phyloP scores from a whole-genome alignment of 345 rosid genomes.

The Arabidopsis arenosa region DNA sequence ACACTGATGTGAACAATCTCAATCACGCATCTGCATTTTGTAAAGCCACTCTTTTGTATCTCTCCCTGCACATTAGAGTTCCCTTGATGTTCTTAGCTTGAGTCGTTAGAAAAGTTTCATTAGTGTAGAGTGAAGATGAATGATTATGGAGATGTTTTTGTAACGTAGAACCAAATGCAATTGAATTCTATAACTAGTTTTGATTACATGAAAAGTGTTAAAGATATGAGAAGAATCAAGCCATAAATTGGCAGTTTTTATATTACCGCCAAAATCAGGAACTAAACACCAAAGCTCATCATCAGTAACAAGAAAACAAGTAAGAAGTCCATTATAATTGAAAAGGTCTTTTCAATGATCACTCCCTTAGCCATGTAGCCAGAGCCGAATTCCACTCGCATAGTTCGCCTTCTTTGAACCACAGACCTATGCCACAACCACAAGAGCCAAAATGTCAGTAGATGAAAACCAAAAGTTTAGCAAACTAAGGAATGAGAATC shows the following conservation, averaged over 20 bases:
- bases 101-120: neutral
- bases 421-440: conserved; percentile 57
- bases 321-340: conserved; percentile 8
- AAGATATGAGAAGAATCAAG: neutral
- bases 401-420: conserved; percentile 92
- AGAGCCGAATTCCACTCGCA: conserved; percentile 84
- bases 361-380: conserved; percentile 79
- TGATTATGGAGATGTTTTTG: neutral
- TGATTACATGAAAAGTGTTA: neutral
- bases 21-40: conserved; percentile 5
- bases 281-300: conserved; percentile 25
- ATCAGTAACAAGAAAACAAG: conserved; percentile 20
- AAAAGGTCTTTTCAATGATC: conserved; percentile 31
- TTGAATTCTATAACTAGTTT: conserved; percentile 4
- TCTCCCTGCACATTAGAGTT: neutral
- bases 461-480: neutral
- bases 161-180: neutral
- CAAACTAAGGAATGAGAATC: neutral
- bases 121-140: conserved; percentile 4
- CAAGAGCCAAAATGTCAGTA: conserved; percentile 6
- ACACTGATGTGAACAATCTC: neutral
- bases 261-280: conserved; percentile 33
- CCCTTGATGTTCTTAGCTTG: neutral
- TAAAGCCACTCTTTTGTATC: conserved; percentile 14
- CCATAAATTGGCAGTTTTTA: neutral